Evolutionary conservation across 1,284 basidiomycete genomes (phyloP), one percentile per base, ranked within the genome.

Genomic region (Sporisorium scitamineum): DNA sequence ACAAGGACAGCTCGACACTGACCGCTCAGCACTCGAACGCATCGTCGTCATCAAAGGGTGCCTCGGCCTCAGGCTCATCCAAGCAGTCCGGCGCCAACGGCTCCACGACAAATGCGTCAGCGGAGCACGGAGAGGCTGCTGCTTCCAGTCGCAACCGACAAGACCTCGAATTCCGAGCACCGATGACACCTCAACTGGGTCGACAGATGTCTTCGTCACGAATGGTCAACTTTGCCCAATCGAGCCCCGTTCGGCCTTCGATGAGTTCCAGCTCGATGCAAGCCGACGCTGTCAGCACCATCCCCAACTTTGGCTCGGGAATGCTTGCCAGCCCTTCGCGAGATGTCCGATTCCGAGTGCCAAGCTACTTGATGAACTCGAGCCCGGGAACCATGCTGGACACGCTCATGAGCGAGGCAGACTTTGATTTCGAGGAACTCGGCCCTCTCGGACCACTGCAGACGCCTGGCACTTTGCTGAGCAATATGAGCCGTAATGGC

Each of bases 321-420:
- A 53, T 62, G 54, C 60, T 75, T 22, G 59, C 68, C n/a, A 69
- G 63, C 26, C 69, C 69, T 34, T 75, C 78, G 10, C 61, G 69
- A 24, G 75, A 74, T 22, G 50, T 69, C 0, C 66, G 71, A 6
- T 82, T 80, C 65, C 74, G 80, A 24, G 70, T 80, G n/a, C 72
- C 82, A 1, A 71, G 68, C 34, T 75, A 80, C 54, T 32, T 83
- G 31, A 70, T 85, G 60, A 70, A 80, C 45, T 85, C 83, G 31
- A 82, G 80, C 34, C 83, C 83, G 0, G 76, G 70, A 18, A 83
- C 82, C 14, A 81, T 82, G 63, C 58, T 85, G 27, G 69, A 83
- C 50, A 76, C 77, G 39, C 67, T 85, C 24, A 69, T 85, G 74
- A 76, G 70, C 61, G 81, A 83, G 34, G 73, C 76, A 24, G 77